These are phyloP conservation scores for Neurospora sp. DNA, from an alignment of 495 filamentous ascomycete species.

Conservation along the genomic window DNA sequence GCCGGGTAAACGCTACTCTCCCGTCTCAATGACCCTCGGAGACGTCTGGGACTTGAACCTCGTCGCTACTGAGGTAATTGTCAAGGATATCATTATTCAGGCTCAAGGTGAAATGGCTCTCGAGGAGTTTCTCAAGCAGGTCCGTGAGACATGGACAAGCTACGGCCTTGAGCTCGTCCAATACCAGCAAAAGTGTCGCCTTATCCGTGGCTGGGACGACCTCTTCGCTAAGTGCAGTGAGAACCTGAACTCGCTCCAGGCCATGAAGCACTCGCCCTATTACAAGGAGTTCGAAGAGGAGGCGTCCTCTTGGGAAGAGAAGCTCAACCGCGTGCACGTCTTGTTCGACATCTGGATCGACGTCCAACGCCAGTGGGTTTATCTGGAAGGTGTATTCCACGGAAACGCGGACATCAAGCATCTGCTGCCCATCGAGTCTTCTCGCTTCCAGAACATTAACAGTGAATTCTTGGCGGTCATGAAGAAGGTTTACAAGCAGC, in stretches of 20 bases:
- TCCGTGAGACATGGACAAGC: conserved; percentile 92
- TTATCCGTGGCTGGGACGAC: conserved; percentile 97
- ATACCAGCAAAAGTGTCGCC: conserved; percentile 93
- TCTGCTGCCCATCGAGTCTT: conserved; percentile 88
- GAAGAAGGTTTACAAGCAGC: conserved; percentile 95
- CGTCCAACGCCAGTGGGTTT: conserved; percentile 98
- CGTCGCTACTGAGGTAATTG: conserved; percentile 69
- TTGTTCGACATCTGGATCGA: conserved; percentile 99
- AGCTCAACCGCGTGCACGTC: conserved; percentile 91
- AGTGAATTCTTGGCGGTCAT: conserved; percentile 95
- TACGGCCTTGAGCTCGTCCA: conserved; percentile 90
- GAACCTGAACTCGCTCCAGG: conserved; percentile 92
- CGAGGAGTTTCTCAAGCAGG: conserved; percentile 94
- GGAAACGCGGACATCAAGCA: conserved; percentile 99
- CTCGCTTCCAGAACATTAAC: conserved; percentile 97
- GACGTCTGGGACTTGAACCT: conserved; percentile 98
- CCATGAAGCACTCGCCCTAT: conserved; percentile 97
- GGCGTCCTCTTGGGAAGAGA: conserved; percentile 93
- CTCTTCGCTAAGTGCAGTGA: conserved; percentile 98
- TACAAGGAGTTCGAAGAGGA: conserved; percentile 99
- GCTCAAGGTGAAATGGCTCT: conserved; percentile 97
- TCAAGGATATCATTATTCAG: conserved; percentile 86
- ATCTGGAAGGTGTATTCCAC: conserved; percentile 95
- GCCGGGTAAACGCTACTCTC: conserved; percentile 80
- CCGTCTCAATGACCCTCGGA: conserved; percentile 86